These are phyloP conservation scores for Didymella pomorum DNA, from an alignment of 2,329 filamentous ascomycete species.

Conservation along the genomic window DNA sequence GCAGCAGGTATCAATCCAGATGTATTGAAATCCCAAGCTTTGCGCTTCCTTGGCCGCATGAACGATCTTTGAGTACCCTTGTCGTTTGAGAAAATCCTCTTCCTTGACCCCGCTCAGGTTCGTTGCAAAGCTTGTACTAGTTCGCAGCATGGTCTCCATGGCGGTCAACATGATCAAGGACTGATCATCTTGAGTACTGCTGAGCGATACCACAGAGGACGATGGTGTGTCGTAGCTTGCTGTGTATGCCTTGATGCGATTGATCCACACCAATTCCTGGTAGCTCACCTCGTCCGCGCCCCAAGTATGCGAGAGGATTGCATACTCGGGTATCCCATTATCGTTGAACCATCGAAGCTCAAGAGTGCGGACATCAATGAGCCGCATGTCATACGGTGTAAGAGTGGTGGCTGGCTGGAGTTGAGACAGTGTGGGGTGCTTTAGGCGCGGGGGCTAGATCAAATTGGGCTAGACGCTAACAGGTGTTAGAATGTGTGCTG, in stretches of 20 bases:
- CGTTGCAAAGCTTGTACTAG: constrained; percentile 16
- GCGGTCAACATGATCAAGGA: constrained; percentile 20
- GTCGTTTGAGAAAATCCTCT: constrained; percentile 23
- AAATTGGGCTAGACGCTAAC: background rate
- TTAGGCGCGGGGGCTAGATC: background rate
- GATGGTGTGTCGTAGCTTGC: constrained; percentile 12
- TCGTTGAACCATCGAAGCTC: constrained; percentile 35
- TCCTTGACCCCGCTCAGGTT: constrained; percentile 18
- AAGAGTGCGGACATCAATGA: constrained; percentile 36
- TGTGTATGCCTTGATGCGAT: constrained; percentile 22
- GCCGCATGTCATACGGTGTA: constrained; percentile 32
- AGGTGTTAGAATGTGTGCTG: too few species aligned
- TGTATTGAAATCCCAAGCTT: constrained; percentile 20
- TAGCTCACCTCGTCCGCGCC: constrained; percentile 30
- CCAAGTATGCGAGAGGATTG: constrained; percentile 36
- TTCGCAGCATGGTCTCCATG: constrained; percentile 26
- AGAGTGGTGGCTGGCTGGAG: background rate
- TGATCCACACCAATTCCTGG: constrained; percentile 27
- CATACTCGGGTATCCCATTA: constrained; percentile 30
- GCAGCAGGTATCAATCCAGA: constrained; percentile 38
- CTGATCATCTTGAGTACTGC: constrained; percentile 7
- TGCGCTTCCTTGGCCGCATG: constrained; percentile 22
- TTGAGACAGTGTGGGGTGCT: background rate
- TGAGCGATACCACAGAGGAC: constrained; percentile 5
- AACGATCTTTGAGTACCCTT: constrained; percentile 29